Conservation (phyloP, 768 basidiomycete genomes). For the Hypholoma sublateritium region DNA sequence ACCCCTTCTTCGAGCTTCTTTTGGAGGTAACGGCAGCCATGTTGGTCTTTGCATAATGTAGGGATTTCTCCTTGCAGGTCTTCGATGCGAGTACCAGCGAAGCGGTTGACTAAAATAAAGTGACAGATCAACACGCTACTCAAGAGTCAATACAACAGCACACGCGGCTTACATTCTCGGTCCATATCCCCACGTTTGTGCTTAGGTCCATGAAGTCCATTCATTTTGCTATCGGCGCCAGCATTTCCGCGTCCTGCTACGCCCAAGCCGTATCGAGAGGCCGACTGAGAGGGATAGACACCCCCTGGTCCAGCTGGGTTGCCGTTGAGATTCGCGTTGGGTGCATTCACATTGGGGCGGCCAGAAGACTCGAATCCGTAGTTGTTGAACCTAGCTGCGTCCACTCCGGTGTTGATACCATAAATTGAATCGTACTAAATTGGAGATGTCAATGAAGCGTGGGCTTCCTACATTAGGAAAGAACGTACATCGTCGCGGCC, state of each 20-base stretch:
- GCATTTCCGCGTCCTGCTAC: conserved; percentile 50
- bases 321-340: conserved; percentile 23
- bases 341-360: conserved; percentile 32
- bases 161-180: conserved; percentile 61
- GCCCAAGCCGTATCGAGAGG: conserved; percentile 73
- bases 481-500: conserved; percentile 57
- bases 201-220: conserved; percentile 88
- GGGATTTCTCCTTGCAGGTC: conserved; percentile 96
- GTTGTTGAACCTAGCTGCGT: conserved; percentile 51
- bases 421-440: conserved; percentile 60
- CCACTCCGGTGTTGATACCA: conserved; percentile 47
- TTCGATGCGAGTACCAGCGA: conserved; percentile 93
- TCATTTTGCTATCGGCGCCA: conserved; percentile 74
- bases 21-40: conserved; percentile 96
- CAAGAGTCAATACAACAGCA: background rate
- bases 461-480: conserved; percentile 1
- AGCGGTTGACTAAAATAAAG: conserved; percentile 77
- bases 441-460: conserved; percentile 20
- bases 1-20: conserved; percentile 98
- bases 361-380: conserved; percentile 56
- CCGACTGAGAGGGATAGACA: conserved; percentile 69
- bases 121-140: conserved; percentile 5
- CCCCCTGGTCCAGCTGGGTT: conserved; percentile 67
- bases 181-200: conserved; percentile 94
- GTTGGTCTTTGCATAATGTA: conserved; percentile 95